phyloP scores from a whole-genome alignment of 1,284 basidiomycete species.

The Chiua sp. region DNA sequence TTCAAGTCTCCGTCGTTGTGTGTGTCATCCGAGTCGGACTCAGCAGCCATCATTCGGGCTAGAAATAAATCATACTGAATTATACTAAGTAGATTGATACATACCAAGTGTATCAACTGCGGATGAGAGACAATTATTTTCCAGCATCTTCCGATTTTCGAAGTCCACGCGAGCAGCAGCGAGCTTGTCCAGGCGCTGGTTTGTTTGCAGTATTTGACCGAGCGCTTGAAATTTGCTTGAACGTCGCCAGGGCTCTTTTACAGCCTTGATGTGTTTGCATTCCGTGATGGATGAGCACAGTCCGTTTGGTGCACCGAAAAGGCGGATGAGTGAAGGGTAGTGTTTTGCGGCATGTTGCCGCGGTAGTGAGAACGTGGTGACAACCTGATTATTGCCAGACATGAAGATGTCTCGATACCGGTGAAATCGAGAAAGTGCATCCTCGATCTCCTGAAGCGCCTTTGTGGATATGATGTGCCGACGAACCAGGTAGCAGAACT shows the following conservation, averaged over 20 bases:
- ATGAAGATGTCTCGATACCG: background rate
- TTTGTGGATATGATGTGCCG: background rate
- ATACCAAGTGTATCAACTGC: too few relatives aligned
- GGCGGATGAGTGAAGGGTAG: background rate
- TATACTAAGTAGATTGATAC: background rate
- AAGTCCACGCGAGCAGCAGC: too few relatives aligned
- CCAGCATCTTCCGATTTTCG: too few relatives aligned
- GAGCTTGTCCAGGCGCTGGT: conserved; percentile 9
- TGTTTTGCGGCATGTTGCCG: background rate
- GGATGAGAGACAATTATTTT: too few relatives aligned
- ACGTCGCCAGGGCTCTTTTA: conserved; percentile 4
- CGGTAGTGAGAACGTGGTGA: background rate
- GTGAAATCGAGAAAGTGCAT: background rate
- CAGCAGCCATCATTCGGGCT: too few relatives aligned
- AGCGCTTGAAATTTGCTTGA: conserved; percentile 6
- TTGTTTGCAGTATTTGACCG: conserved; percentile 13
- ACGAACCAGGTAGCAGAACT: background rate
- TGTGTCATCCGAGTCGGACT: conserved; percentile 1
- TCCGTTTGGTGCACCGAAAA: background rate
- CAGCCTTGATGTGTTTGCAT: background rate
- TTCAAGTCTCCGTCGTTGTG: conserved; percentile 1
- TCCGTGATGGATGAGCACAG: background rate
- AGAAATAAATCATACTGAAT: conserved; percentile 12
- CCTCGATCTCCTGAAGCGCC: background rate
- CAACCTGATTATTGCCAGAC: background rate